Conservation (phyloP, 2,329 filamentous ascomycete genomes). For the Mariannaea elegans region DNA sequence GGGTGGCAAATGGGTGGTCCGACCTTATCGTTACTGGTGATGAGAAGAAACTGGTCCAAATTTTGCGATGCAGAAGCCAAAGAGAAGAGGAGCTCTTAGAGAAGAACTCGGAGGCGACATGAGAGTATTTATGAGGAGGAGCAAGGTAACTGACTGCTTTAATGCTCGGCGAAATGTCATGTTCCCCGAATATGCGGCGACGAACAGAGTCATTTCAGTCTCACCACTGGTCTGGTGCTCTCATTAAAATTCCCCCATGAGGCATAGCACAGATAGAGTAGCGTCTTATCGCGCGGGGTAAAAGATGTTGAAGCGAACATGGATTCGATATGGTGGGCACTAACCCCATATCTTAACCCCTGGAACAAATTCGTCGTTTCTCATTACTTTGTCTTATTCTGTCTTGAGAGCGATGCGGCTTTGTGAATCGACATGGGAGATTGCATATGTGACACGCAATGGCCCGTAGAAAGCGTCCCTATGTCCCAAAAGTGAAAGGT, state of each 20-base stretch:
- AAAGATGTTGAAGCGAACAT: not conserved
- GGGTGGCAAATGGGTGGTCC: no score
- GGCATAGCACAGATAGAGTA: not conserved
- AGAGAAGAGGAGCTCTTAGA: no score
- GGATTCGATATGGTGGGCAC: not conserved
- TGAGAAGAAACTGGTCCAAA: no score
- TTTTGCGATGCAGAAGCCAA: no score
- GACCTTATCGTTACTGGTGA: no score
- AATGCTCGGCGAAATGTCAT: no score
- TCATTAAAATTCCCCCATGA: slow-evolving; percentile 1
- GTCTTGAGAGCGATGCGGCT: not conserved
- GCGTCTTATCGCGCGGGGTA: not conserved
- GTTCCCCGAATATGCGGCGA: no score
- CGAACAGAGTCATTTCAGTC: no score
- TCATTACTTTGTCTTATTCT: not conserved
- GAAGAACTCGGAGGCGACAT: no score
- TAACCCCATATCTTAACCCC: not conserved
- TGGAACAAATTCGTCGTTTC: not conserved
- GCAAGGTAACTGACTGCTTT: no score
- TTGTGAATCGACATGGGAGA: not conserved
- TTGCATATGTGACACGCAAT: not conserved
- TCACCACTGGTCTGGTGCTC: not conserved
- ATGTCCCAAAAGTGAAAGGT: slow-evolving; percentile 21
- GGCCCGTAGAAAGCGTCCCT: slow-evolving; percentile 16
- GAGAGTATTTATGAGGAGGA: no score